Evolutionary conservation across 352 stramenopile genomes (phyloP).

Genomic region (Aphanomyces cochlioides): DNA sequence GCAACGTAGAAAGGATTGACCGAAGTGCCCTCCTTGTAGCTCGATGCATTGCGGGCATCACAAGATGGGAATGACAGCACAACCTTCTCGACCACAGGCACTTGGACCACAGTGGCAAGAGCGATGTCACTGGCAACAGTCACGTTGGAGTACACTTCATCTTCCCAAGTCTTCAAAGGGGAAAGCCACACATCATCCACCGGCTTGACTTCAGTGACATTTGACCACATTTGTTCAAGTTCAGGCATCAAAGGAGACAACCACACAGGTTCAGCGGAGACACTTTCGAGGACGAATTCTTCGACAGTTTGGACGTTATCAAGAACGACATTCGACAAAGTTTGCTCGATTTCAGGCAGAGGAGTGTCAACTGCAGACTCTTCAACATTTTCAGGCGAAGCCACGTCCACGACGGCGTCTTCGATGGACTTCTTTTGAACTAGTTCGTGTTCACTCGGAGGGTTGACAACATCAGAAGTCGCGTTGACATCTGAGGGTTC

Average conservation of each 20-base stretch:
- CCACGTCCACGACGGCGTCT: background rate
- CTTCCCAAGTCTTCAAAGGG: background rate
- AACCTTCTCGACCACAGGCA: background rate
- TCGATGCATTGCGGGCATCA: too few relatives aligned
- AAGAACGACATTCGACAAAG: too few relatives aligned
- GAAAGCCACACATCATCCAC: background rate
- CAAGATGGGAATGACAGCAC: background rate
- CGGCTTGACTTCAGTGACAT: too few relatives aligned
- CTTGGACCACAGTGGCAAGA: background rate
- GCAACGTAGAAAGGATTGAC: background rate
- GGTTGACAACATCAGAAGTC: too few relatives aligned
- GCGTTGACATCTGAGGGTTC: too few relatives aligned
- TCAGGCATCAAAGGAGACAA: too few relatives aligned
- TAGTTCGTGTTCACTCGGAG: conserved; percentile 4
- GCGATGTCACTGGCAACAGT: background rate
- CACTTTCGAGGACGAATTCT: too few relatives aligned
- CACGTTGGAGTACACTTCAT: background rate
- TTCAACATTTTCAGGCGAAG: background rate
- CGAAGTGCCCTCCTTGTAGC: too few relatives aligned
- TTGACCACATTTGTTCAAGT: too few relatives aligned
- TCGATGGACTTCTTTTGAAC: background rate
- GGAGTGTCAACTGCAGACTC: too few relatives aligned
- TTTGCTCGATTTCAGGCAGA: background rate
- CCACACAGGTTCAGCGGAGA: too few relatives aligned
- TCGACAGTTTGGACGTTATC: too few relatives aligned